Conservation (phyloP, 176 grass and related monocot species). For the Tuctoria greenei region DNA sequence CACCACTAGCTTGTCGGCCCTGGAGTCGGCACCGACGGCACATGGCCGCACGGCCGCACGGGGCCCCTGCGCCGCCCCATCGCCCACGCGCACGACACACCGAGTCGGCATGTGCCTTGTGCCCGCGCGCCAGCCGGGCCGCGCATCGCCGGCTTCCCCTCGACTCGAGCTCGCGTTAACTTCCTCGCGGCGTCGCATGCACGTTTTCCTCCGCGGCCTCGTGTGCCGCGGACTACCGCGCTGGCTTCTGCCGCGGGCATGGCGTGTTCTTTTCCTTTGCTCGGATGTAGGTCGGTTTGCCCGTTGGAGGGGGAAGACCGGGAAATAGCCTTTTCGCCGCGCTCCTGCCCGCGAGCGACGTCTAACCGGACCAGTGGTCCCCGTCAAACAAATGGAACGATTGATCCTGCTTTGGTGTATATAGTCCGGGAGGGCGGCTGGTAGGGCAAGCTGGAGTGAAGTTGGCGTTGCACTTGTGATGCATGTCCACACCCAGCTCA, state of each 20-base stretch:
- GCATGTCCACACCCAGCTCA: conserved; percentile 10
- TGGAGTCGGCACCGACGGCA: background rate
- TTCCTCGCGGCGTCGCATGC: background rate
- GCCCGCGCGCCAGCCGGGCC: background rate
- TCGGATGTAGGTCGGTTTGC: background rate
- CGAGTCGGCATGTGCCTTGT: background rate
- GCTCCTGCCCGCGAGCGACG: conserved; percentile 17
- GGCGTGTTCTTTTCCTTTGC: background rate
- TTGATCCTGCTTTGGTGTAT: background rate
- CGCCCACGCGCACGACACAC: background rate
- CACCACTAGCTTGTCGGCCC: background rate
- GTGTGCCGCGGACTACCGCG: background rate
- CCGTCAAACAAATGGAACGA: background rate
- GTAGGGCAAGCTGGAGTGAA: conserved; percentile 19
- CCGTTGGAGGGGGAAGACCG: background rate
- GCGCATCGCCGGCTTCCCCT: background rate
- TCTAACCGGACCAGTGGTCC: background rate
- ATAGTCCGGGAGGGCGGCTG: background rate
- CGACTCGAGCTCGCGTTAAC: background rate
- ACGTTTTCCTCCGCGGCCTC: background rate
- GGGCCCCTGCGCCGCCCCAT: too few species aligned
- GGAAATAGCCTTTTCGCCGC: background rate
- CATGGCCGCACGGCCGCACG: background rate
- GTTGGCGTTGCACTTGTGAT: background rate
- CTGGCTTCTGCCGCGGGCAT: conserved; percentile 4